Conservation (phyloP, 495 filamentous ascomycete species). For the Neurospora intermedia region DNA sequence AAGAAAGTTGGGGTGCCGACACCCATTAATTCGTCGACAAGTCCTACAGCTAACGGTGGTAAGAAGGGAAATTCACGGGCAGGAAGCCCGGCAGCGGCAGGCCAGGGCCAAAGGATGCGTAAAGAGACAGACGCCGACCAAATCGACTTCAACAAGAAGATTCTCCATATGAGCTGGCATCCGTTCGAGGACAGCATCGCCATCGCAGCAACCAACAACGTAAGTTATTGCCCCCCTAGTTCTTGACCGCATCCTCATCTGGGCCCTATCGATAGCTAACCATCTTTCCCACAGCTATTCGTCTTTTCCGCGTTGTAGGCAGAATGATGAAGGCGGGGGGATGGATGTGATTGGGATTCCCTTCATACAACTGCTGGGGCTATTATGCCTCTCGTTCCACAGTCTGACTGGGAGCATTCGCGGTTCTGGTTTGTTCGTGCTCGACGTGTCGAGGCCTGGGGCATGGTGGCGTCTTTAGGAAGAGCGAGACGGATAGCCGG, state of each 20-base stretch:
- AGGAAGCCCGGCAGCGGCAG: conserved; percentile 75
- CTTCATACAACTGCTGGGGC: not conserved
- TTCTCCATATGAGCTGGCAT: conserved; percentile 99
- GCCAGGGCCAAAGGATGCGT: conserved; percentile 85
- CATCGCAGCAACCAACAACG: conserved; percentile 98
- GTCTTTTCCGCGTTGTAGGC: conserved; percentile 91
- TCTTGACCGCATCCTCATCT: not conserved
- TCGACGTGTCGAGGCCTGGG: not conserved
- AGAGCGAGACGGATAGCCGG: not conserved
- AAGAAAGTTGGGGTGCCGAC: conserved; percentile 99
- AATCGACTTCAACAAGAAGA: conserved; percentile 99
- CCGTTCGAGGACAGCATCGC: conserved; percentile 99
- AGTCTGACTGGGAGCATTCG: not conserved
- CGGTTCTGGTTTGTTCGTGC: not conserved
- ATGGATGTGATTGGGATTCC: not conserved
- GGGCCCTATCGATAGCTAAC: conserved; percentile 10
- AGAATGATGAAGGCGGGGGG: not conserved
- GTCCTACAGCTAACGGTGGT: conserved; percentile 59
- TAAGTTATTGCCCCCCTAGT: conserved; percentile 39
- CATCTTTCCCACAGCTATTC: conserved; percentile 55
- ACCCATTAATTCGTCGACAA: conserved; percentile 75
- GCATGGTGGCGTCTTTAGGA: not conserved
- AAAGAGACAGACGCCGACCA: conserved; percentile 99
- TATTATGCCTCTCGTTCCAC: not conserved
- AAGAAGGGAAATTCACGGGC: conserved; percentile 79